phyloP scores from a whole-genome alignment of 768 basidiomycete genomes.

The Tricholomella constricta region DNA sequence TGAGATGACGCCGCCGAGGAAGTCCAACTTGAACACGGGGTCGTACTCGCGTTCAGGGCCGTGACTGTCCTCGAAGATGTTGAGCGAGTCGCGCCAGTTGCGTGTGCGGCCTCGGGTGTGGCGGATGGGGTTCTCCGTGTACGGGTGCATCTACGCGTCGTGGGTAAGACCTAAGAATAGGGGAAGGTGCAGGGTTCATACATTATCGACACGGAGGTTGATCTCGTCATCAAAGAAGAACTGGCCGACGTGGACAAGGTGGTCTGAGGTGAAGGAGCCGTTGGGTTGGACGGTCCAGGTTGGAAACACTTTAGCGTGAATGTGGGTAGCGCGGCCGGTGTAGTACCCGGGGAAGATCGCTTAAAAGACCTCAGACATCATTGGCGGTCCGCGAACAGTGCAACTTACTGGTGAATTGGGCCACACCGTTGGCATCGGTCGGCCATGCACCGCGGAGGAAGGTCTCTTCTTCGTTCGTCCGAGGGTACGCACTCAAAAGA shows the following conservation, averaged over 20 bases:
- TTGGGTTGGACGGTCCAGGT: conserved; percentile 47
- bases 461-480: conserved; percentile 42
- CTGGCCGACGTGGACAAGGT: conserved; percentile 51
- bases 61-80: conserved; percentile 53
- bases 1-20: conserved; percentile 50
- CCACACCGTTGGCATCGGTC: conserved; percentile 53
- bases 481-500: conserved; percentile 45
- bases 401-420: conserved; percentile 51
- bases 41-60: conserved; percentile 52
- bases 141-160: conserved; percentile 47
- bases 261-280: conserved; percentile 45
- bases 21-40: conserved; percentile 52
- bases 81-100: conserved; percentile 54
- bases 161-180: not conserved
- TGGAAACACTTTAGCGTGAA: conserved; percentile 57
- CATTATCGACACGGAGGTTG: conserved; percentile 50
- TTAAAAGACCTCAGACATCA: conserved; percentile 15
- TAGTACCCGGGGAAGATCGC: conserved; percentile 61
- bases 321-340: conserved; percentile 55
- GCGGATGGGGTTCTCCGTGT: conserved; percentile 50
- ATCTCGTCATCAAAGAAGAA: conserved; percentile 61
- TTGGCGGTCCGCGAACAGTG: not conserved
- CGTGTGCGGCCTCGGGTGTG: conserved; percentile 49
- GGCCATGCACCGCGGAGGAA: conserved; percentile 58
- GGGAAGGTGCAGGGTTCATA: conserved; percentile 16